These are phyloP conservation scores for Myriangium duriaei DNA, from an alignment of 2,329 filamentous ascomycete genomes.

Conservation along the genomic window DNA sequence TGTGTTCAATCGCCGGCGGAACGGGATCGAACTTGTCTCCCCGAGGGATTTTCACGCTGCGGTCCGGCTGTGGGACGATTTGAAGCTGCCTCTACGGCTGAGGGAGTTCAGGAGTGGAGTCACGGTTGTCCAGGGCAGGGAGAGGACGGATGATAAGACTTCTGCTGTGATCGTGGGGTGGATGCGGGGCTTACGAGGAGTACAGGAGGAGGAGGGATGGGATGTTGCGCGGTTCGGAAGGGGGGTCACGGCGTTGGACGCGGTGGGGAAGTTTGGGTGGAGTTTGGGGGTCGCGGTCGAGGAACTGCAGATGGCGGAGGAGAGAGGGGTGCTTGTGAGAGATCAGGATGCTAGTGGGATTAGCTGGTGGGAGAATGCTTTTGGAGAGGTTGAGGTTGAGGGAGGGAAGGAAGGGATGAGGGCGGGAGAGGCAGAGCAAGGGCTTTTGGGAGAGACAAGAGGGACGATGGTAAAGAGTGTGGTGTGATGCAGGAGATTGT, in stretches of 20 bases:
- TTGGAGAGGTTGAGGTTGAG: constrained; percentile 11
- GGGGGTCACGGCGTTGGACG: constrained; percentile 80
- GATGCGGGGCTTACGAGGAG: constrained; percentile 34
- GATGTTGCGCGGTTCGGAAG: constrained; percentile 67
- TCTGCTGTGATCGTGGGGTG: constrained; percentile 63
- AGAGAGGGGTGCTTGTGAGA: constrained; percentile 72
- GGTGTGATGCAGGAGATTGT: constrained; percentile 8
- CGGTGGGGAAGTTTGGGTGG: constrained; percentile 86
- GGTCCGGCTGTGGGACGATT: constrained; percentile 71
- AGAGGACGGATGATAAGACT: constrained; percentile 84
- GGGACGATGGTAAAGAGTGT: too few species aligned
- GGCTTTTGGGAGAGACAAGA: constrained; percentile 6
- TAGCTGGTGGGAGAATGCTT: constrained; percentile 77
- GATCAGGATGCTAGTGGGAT: constrained; percentile 87
- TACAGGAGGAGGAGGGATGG: constrained; percentile 47
- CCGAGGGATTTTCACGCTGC: constrained; percentile 87
- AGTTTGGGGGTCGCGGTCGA: constrained; percentile 92
- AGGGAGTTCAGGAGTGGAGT: constrained; percentile 85
- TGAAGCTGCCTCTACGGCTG: constrained; percentile 74
- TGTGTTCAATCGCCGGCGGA: constrained; percentile 83
- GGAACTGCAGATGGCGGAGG: constrained; percentile 94
- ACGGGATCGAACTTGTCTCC: constrained; percentile 87
- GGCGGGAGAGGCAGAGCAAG: constrained; percentile 6
- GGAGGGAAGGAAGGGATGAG: constrained; percentile 1
- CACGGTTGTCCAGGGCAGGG: constrained; percentile 80